Evolutionary conservation across 768 basidiomycete species (phyloP).

Genomic region (Boletus insuetus): DNA sequence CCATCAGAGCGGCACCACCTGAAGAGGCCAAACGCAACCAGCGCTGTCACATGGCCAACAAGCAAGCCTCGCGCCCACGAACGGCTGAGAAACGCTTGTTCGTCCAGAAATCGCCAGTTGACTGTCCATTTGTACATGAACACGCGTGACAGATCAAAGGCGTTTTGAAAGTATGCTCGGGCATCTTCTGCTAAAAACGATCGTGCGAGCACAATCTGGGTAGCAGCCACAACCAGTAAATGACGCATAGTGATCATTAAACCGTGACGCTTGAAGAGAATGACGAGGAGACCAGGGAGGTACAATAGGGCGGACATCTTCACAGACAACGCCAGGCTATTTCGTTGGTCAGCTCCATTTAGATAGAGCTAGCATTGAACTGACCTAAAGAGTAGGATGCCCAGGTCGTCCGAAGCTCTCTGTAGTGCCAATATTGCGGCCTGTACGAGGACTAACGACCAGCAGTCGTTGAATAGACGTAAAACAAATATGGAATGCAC

Average conservation of each 20-base stretch:
- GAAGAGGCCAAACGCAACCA: slow-evolving; percentile 65
- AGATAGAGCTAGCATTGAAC: slow-evolving; percentile 15
- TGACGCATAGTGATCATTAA: slow-evolving; percentile 50
- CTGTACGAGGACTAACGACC: slow-evolving; percentile 68
- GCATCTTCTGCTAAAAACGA: slow-evolving; percentile 67
- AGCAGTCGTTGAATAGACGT: slow-evolving; percentile 94
- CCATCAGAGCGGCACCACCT: slow-evolving; percentile 79
- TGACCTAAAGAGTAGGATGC: slow-evolving; percentile 72
- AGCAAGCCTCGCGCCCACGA: slow-evolving; percentile 63
- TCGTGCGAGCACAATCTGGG: slow-evolving; percentile 60
- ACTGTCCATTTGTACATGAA: slow-evolving; percentile 98
- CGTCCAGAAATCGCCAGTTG: slow-evolving; percentile 89
- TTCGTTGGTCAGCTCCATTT: not conserved
- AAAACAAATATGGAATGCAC: slow-evolving; percentile 91
- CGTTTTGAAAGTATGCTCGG: slow-evolving; percentile 63
- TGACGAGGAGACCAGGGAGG: slow-evolving; percentile 81
- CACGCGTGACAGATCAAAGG: slow-evolving; percentile 84
- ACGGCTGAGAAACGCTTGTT: slow-evolving; percentile 69
- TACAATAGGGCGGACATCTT: slow-evolving; percentile 96
- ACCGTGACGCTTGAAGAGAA: slow-evolving; percentile 75
- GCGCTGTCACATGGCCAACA: slow-evolving; percentile 55
- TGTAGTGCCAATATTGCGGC: slow-evolving; percentile 67
- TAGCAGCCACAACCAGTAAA: slow-evolving; percentile 34
- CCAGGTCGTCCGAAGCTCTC: slow-evolving; percentile 55
- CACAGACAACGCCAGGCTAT: slow-evolving; percentile 65